Conservation (phyloP, 371 early-diverging fungal species). For the Syncephalis plumigaleata region DNA sequence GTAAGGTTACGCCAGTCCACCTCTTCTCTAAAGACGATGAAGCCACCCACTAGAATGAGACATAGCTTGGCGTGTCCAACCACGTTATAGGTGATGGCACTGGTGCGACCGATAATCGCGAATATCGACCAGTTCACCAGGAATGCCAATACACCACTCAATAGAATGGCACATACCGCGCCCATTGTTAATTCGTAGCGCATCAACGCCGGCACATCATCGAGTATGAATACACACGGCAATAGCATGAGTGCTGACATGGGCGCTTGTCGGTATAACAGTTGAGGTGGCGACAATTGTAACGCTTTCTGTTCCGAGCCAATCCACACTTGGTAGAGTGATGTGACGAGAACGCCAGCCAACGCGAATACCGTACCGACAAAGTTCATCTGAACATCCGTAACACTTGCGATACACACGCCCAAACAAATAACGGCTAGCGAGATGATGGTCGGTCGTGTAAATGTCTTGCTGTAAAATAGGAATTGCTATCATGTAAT, state of each 20-base stretch:
- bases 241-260: conserved; percentile 12
- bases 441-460: conserved; percentile 6
- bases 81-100: conserved; percentile 11
- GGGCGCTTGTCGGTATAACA: conserved; percentile 13
- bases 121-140: conserved; percentile 15
- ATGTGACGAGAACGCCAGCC: conserved; percentile 12
- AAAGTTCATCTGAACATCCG: conserved; percentile 13
- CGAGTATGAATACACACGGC: conserved; percentile 6
- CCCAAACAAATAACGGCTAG: conserved; percentile 11
- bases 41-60: conserved; percentile 7
- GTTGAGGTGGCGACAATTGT: conserved; percentile 9
- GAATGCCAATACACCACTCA: conserved; percentile 9
- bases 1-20: conserved; percentile 7
- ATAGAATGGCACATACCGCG: conserved; percentile 4
- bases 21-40: conserved; percentile 7
- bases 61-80: conserved; percentile 13
- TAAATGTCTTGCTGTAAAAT: conserved; percentile 9
- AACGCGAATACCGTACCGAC: conserved; percentile 10
- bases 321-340: conserved; percentile 13
- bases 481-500: conserved; percentile 7
- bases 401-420: conserved; percentile 9
- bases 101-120: conserved; percentile 10
- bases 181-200: conserved; percentile 2
- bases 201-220: conserved; percentile 8
- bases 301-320: conserved; percentile 15